Base-by-base conservation (phyloP, 768 basidiomycete species). In the Russula emetica region DNA sequence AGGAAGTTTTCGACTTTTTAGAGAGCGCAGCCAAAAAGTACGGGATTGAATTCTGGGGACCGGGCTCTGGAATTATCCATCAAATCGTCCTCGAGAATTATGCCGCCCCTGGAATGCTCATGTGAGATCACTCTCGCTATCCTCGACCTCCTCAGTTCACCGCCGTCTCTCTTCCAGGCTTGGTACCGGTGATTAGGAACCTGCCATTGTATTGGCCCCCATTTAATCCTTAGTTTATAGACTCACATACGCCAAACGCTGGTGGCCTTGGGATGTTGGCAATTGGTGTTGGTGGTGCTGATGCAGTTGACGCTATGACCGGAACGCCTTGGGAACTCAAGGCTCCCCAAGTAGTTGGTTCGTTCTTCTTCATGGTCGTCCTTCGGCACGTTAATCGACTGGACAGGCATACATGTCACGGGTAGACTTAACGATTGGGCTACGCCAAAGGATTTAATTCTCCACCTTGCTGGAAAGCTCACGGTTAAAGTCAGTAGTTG, bases 11-110 rank as follows among this genome's bases (percentile, higher is more conserved):
- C 71, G 92, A 98, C 71, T 99, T 99, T 74, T 78, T 99, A 63
- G 87, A 96, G 76, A 95, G 92, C 68, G 94, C 94, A 18, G 87
- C 90, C 32, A 82, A 81, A 68, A 94, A 92, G 74, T 93, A 92
- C 72, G 92, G 96, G 34, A 97, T 98, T 68, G 96, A 98, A 76
- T 99, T 98, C 75, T 98, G 97, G 96, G 80, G 83, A 70, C 97
- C 97, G 36, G 97, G 97, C 34, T 90, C 88, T 57, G 91, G 91
- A 22, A 94, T 92, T 67, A 96, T 99, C 66, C 97, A 99, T 74
- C 97, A 98, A 73, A 97, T 98, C 63, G 96, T 99, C 4, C 80
- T 99, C 62, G 96, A 99, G 75, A 96, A 96, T 70, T 98, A 98
- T 72, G 94, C 95, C 32, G 94, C 94, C 52, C 94, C 93, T 7